phyloP scores from a whole-genome alignment of 2,329 filamentous ascomycete species.

The Claviceps pazoutovae region DNA sequence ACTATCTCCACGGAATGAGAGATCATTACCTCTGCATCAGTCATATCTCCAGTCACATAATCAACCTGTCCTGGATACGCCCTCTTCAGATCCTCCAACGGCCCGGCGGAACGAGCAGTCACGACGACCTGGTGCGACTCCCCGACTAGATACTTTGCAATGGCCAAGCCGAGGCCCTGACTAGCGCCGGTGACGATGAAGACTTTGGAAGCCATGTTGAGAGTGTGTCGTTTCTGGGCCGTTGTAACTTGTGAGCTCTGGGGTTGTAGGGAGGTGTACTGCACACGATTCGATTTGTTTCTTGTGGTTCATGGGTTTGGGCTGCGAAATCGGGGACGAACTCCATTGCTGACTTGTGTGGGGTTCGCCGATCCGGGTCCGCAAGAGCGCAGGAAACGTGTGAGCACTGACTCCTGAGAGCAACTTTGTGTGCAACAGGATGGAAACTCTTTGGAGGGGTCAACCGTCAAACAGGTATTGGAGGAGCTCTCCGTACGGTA shows the following conservation, averaged over 20 bases:
- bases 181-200: slow-evolving; percentile 57
- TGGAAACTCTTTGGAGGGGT: too few relatives aligned
- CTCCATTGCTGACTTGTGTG: too few relatives aligned
- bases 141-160: slow-evolving; percentile 36
- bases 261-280: too few relatives aligned
- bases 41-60: slow-evolving; percentile 41
- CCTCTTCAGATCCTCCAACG: slow-evolving; percentile 36
- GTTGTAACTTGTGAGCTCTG: too few relatives aligned
- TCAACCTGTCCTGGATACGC: slow-evolving; percentile 39
- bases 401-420: too few relatives aligned
- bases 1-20: not conserved
- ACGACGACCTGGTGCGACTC: slow-evolving; percentile 44
- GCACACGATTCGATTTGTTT: too few relatives aligned
- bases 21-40: slow-evolving; percentile 31
- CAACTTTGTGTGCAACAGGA: too few relatives aligned
- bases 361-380: not conserved
- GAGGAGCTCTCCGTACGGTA: too few relatives aligned
- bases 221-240: too few relatives aligned
- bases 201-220: slow-evolving; percentile 36
- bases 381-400: slow-evolving; percentile 20
- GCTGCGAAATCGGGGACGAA: too few relatives aligned
- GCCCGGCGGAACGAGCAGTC: slow-evolving; percentile 38
- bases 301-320: too few relatives aligned
- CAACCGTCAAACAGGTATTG: too few relatives aligned
- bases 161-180: slow-evolving; percentile 46